Evolutionary conservation across 192 early-diverging fungal species (phyloP).

Genomic region (Entophlyctis luteolus): DNA sequence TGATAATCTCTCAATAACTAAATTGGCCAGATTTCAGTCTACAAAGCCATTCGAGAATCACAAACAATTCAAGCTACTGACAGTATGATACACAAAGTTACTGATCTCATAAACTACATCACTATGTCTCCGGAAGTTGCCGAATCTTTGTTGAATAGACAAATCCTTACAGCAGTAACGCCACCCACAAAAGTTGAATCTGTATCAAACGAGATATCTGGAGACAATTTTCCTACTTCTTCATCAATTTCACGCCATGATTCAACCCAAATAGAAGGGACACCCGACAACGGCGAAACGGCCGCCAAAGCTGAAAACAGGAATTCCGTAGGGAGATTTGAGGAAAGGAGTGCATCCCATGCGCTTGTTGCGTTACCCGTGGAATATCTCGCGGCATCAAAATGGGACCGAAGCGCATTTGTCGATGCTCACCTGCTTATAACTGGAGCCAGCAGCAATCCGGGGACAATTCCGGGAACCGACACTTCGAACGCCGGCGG

Average conservation of each 20-base stretch:
- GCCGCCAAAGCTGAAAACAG: neutral
- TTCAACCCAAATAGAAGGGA: neutral
- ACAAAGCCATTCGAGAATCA: conserved; percentile 5
- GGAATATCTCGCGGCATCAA: conserved; percentile 13
- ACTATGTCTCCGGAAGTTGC: conserved; percentile 30
- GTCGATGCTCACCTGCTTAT: too few relatives aligned
- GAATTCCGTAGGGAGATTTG: too few relatives aligned
- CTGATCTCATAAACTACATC: conserved; percentile 13
- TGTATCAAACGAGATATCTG: neutral
- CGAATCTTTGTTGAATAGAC: conserved; percentile 8
- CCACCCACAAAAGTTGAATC: neutral
- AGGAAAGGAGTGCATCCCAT: too few relatives aligned
- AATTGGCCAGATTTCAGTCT: conserved; percentile 10
- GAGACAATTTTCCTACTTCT: neutral
- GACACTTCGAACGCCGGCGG: too few relatives aligned
- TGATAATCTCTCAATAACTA: neutral
- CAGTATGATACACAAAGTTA: conserved; percentile 22
- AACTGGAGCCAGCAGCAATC: too few relatives aligned
- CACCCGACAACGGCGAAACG: neutral
- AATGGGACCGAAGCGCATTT: conserved; percentile 30
- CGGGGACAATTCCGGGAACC: too few relatives aligned
- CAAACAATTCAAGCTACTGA: conserved; percentile 25
- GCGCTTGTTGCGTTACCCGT: conserved; percentile 8
- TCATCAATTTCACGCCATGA: neutral
- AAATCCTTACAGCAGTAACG: neutral